Percentiles rank a stretch among this genome's conserved stretches.
These are phyloP conservation scores for Colletotrichum scovillei DNA, from an alignment of 2,329 filamentous ascomycete genomes.

Conservation along the genomic window DNA sequence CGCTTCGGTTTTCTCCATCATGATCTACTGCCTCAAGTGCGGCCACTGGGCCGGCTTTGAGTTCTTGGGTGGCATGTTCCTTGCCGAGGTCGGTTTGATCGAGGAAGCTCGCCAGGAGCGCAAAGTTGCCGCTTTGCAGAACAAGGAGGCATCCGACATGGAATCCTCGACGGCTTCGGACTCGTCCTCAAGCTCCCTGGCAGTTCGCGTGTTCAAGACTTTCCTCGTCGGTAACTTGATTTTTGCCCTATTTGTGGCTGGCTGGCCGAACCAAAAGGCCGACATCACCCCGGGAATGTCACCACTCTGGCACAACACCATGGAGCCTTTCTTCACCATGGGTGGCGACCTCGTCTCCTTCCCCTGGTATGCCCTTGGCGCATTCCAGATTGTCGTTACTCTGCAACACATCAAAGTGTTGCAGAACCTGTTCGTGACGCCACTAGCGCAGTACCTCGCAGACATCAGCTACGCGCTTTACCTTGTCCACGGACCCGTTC, in stretches of 20 bases:
- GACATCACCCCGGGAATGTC: constrained; percentile 47
- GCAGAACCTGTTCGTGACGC: constrained; percentile 55
- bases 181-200: constrained; percentile 15
- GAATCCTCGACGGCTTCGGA: constrained; percentile 15
- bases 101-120: constrained; percentile 38
- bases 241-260: constrained; percentile 48
- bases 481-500: constrained; percentile 65
- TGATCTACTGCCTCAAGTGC: constrained; percentile 50
- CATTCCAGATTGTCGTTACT: constrained; percentile 43
- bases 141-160: constrained; percentile 34
- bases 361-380: constrained; percentile 51
- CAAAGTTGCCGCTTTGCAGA: constrained; percentile 13
- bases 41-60: constrained; percentile 57
- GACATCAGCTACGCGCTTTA: constrained; percentile 69
- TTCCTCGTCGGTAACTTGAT: constrained; percentile 42
- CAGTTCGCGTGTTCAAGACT: constrained; percentile 38
- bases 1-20: constrained; percentile 43
- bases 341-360: constrained; percentile 46
- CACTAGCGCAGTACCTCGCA: constrained; percentile 65
- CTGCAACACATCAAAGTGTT: constrained; percentile 45
- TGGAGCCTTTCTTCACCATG: constrained; percentile 45
- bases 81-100: constrained; percentile 57
- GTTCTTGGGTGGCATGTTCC: constrained; percentile 57
- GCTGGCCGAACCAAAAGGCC: constrained; percentile 52
- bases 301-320: constrained; percentile 46